Conservation (phyloP, 805 yeast species). For the Lachancea quebecensis region DNA sequence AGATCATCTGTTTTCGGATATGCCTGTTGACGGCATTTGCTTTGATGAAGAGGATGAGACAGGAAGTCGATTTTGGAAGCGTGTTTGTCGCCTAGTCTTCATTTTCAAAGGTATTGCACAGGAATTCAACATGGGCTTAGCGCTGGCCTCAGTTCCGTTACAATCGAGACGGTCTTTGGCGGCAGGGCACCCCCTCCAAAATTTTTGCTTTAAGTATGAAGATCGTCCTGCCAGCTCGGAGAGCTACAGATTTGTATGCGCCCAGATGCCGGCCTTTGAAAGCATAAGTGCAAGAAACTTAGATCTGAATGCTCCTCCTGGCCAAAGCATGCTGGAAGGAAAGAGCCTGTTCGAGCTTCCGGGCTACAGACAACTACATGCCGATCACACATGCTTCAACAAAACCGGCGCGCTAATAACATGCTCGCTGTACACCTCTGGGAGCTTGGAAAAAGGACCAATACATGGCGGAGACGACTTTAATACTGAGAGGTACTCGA, state of each 20-base stretch:
- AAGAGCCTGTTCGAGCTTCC: constrained; percentile 28
- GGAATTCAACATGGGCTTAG: constrained; percentile 9
- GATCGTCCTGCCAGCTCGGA: constrained; percentile 2
- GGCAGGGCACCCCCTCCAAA: constrained; percentile 14
- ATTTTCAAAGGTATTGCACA: constrained; percentile 28
- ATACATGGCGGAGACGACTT: constrained; percentile 16
- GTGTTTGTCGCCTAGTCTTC: constrained; percentile 27
- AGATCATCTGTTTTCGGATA: constrained; percentile 49
- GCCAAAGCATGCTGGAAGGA: constrained; percentile 21
- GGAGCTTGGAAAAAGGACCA: constrained; percentile 15
- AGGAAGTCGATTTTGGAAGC: constrained; percentile 30
- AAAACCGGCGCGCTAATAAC: constrained; percentile 31
- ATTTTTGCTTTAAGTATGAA: constrained; percentile 22
- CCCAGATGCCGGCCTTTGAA: constrained; percentile 13
- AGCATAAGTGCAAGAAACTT: constrained; percentile 17
- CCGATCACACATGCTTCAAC: constrained; percentile 27
- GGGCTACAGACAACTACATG: constrained; percentile 27
- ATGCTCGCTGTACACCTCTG: constrained; percentile 29
- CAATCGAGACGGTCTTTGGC: constrained; percentile 11
- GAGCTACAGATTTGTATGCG: neutral
- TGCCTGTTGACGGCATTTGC: constrained; percentile 57
- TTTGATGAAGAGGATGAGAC: constrained; percentile 35
- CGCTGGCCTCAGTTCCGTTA: constrained; percentile 4
- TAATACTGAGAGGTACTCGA: constrained; percentile 4
- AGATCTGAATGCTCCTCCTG: constrained; percentile 18